Evolutionary conservation across 2,329 filamentous ascomycete genomes (phyloP), one percentile per base, ranked within the genome.

Genomic region (Cladosporium sp.): DNA sequence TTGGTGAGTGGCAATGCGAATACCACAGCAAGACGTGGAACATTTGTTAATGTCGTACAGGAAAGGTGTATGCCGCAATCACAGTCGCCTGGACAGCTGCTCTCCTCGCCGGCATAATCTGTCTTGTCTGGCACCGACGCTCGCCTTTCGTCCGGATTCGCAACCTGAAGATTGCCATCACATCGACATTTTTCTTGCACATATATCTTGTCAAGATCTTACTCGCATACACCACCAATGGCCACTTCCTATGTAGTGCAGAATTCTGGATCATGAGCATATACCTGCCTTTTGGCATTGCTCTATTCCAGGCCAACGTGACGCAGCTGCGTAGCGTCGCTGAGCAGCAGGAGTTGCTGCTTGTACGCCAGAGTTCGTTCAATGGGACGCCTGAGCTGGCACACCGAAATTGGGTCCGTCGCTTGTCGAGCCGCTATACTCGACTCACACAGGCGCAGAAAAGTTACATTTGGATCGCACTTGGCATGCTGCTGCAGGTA

Each of bases 251-350:
- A 0, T 85, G 85, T 61, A 78, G 81, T 23, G 79, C 80, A 18
- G 85, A 89, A 75, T 90, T 82, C 73, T 90, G 87, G 86, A 82
- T 88, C 75, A 90, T 90, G 88, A 84, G 85, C 67, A 80, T 87
- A 64, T 88, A 86, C 74, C 78, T 90, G 3, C 88, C 88, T 13
- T 83, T 87, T 57, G 88, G 88, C 26, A 86, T 90, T 63, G 87
- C 86, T 8, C 77, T 90, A 5, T 89, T 89, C 72, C 87, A 90
- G 71, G 87, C 86, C 25, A 84, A 85, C 66, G 88, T 89, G 73
- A 83, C 80, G 70, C 85, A 86, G 64, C 86, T 89, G 62, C 80
- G 88, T 21, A 71, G 68, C 48, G 65, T 70, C 36, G 67, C 66
- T 43, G 65, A 72, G 23, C 71, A 68, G 53, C 70, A 72, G 58